A percentile compares a stretch with the other conserved stretches of the same genome.
These are phyloP conservation scores for Neonectria faginata DNA, from an alignment of 2,329 filamentous ascomycete genomes.

Conservation along the genomic window DNA sequence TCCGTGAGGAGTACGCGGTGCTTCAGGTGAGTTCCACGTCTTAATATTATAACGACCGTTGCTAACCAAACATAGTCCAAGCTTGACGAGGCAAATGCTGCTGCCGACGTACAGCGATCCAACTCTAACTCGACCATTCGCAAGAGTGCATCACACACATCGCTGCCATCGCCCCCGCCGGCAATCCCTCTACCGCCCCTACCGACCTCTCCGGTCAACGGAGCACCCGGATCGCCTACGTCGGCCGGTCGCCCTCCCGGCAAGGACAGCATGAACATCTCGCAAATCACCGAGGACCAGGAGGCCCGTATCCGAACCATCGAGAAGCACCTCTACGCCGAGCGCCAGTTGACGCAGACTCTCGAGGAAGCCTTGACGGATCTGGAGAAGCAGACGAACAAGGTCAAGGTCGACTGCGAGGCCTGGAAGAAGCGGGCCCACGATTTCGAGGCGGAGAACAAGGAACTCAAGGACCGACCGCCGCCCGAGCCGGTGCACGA, in stretches of 20 bases:
- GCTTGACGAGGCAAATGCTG: constrained; percentile 63
- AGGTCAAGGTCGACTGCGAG: constrained; percentile 90
- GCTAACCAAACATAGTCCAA: constrained; percentile 63
- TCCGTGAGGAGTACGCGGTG: constrained; percentile 76
- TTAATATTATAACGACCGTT: neutral
- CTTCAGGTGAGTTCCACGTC: constrained; percentile 74
- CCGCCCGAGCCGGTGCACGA: constrained; percentile 61
- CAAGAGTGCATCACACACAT: constrained; percentile 85
- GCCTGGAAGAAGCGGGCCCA: constrained; percentile 88
- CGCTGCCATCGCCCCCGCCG: constrained; percentile 91
- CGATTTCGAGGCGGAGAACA: constrained; percentile 78
- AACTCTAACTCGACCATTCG: constrained; percentile 78
- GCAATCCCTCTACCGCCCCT: constrained; percentile 96
- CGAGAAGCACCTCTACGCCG: constrained; percentile 94
- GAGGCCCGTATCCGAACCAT: constrained; percentile 95
- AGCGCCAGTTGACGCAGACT: constrained; percentile 95
- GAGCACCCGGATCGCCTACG: constrained; percentile 60
- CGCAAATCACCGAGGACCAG: constrained; percentile 91
- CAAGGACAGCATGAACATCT: constrained; percentile 76
- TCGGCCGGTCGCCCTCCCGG: constrained; percentile 78
- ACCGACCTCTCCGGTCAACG: constrained; percentile 67
- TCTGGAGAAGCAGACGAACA: constrained; percentile 90
- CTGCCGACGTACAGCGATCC: constrained; percentile 65
- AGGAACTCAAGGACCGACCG: constrained; percentile 69
- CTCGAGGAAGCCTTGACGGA: constrained; percentile 96